These are phyloP conservation scores for Sclerotinia glacialis DNA, from an alignment of 2,329 filamentous ascomycete species.

Conservation along the genomic window DNA sequence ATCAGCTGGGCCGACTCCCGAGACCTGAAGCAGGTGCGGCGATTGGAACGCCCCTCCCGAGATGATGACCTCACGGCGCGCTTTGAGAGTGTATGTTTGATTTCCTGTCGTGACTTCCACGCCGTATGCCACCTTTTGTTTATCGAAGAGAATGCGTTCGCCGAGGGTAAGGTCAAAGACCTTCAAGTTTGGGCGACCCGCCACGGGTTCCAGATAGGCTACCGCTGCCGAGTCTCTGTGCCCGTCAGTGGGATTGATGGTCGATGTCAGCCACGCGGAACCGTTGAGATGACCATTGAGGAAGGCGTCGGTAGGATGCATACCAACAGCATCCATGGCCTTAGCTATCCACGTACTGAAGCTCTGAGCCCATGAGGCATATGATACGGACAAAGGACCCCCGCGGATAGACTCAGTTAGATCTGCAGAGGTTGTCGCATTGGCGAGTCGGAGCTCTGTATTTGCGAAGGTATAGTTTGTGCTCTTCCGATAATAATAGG, in stretches of 20 bases:
- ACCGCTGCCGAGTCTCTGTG: neutral
- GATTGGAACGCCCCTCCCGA: neutral
- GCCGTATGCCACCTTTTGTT: neutral
- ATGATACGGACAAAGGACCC: neutral
- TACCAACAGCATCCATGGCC: neutral
- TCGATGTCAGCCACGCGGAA: neutral
- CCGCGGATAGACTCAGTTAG: neutral
- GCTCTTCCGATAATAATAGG: conserved; percentile 46
- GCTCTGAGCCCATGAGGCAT: neutral
- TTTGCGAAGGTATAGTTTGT: conserved; percentile 29
- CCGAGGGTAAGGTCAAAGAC: neutral
- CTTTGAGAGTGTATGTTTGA: conserved; percentile 23
- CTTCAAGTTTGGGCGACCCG: neutral
- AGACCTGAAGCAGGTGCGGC: neutral
- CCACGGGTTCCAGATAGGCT: neutral
- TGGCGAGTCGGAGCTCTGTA: conserved; percentile 23
- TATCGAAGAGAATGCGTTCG: conserved; percentile 15
- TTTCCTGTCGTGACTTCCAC: neutral
- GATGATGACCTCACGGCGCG: conserved; percentile 27
- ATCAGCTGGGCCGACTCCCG: neutral
- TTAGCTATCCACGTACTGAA: neutral
- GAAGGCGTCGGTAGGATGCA: neutral
- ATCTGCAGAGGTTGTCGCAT: neutral
- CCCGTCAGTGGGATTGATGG: neutral
- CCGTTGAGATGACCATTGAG: conserved; percentile 7